These are phyloP conservation scores for Mrakia hoshinonis DNA, from an alignment of 768 basidiomycete species.

Conservation along the genomic window DNA sequence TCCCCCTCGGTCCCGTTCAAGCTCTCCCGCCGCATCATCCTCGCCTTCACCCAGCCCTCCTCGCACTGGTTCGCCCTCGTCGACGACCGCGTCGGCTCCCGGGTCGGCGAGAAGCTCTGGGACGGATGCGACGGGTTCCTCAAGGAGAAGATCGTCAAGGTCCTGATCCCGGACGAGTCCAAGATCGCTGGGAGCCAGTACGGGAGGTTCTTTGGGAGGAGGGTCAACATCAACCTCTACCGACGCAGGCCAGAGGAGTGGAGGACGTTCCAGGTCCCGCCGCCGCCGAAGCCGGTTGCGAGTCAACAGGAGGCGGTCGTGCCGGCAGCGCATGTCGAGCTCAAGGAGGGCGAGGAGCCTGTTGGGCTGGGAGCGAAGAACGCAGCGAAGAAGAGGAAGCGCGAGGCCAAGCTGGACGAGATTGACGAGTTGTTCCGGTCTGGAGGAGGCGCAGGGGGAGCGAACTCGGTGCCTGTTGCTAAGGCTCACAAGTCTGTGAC, in stretches of 20 bases:
- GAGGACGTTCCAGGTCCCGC: conserved; percentile 56
- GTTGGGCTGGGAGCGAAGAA: conserved; percentile 29
- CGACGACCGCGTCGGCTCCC: conserved; percentile 81
- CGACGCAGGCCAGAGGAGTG: conserved; percentile 75
- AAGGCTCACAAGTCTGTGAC: too few species aligned
- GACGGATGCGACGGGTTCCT: conserved; percentile 82
- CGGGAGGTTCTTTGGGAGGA: conserved; percentile 77
- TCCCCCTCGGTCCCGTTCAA: conserved; percentile 52
- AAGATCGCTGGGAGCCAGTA: conserved; percentile 67
- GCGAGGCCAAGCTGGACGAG: conserved; percentile 47
- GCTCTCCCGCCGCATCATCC: conserved; percentile 48
- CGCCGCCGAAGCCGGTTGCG: neutral
- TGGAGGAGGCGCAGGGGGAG: conserved; percentile 45
- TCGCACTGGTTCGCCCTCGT: conserved; percentile 71
- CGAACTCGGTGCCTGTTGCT: conserved; percentile 17
- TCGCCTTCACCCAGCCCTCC: conserved; percentile 50
- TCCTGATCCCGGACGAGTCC: conserved; percentile 62
- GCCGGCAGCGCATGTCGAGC: conserved; percentile 7
- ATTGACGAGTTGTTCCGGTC: conserved; percentile 64
- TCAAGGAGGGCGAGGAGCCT: neutral
- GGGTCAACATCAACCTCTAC: conserved; percentile 67
- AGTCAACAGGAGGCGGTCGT: neutral
- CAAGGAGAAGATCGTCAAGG: conserved; percentile 85
- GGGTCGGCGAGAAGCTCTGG: conserved; percentile 88
- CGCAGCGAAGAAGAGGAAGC: conserved; percentile 43